A percentile compares a stretch with the other conserved stretches of the same genome.
phyloP scores from a whole-genome alignment of 2,329 filamentous ascomycete genomes.

The Aspergillus sp. region DNA sequence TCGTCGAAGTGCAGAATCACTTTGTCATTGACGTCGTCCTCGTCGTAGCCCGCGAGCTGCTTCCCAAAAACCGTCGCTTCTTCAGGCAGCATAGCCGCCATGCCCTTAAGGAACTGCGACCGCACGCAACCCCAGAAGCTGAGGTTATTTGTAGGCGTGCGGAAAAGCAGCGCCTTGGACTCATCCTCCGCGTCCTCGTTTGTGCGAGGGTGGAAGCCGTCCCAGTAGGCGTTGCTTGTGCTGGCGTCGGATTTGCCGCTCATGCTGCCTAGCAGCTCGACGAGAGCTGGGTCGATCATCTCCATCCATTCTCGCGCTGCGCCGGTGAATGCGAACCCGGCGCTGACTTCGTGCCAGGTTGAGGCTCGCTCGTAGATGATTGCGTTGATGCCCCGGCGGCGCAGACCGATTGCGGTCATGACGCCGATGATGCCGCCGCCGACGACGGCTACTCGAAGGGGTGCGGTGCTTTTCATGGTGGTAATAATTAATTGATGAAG shows the following conservation, averaged over 20 bases:
- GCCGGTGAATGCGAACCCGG: conserved; percentile 2
- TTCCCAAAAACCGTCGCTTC: conserved; percentile 37
- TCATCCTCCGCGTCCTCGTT: background rate
- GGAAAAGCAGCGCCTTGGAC: background rate
- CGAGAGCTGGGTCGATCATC: background rate
- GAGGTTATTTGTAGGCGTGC: background rate
- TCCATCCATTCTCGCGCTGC: background rate
- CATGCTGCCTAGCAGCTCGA: conserved; percentile 1
- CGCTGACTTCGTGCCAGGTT: background rate
- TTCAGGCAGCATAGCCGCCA: background rate
- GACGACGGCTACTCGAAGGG: conserved; percentile 9
- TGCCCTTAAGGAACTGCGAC: background rate
- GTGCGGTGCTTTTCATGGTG: background rate
- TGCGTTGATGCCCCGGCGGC: background rate
- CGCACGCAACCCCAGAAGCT: background rate
- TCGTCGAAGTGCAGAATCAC: conserved; percentile 44
- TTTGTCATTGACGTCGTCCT: conserved; percentile 25
- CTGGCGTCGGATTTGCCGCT: background rate
- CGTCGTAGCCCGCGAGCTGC: conserved; percentile 30
- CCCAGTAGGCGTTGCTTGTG: background rate
- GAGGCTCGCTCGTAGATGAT: conserved; percentile 1
- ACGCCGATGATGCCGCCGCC: conserved; percentile 12
- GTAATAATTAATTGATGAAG: background rate
- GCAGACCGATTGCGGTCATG: conserved; percentile 3
- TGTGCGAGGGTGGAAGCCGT: background rate